Evolutionary conservation across 1,139 yeast species (phyloP), one percentile per base, ranked within the genome.

Genomic region (Kurtzmaniella quercitrusa): DNA sequence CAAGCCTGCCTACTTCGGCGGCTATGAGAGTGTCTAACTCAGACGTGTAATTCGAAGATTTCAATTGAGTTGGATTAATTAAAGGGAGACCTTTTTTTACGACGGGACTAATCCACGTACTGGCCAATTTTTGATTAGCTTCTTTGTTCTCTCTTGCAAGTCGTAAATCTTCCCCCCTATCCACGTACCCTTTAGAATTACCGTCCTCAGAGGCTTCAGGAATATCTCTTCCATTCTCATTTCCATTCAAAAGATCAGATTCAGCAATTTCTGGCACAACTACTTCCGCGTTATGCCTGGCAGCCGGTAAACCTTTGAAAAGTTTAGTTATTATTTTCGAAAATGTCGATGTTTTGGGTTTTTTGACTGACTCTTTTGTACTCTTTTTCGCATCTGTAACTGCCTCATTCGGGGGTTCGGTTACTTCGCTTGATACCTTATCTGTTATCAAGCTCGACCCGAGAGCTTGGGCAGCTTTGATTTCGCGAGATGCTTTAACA

Each of bases 31-130:
- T 30, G 12, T 38, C 39, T 15, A 23, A 20, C 3, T 39, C n/a
- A 11, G 32, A 33, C 6, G 41, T 35, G 18, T 23, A 15, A 9
- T 26, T 14, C 9, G 16, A 18, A 5, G 12, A 14, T 18, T 30
- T 30, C 34, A 30, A 30, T 9, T 5, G 18, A 8, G 17, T 46
- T 0, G 74, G 65, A 14, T 61, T 38, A 0, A 88, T 87, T 9
- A 83, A 62, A 0, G 74, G 70, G n/a, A 83, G 63, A 0, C 66
- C 73, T 38, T 60, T 56, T 48, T 77, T 80, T 0, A 80, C 59
- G 0, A 68, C 84, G 47, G 68, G 75, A 40, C 76, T 54, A 42
- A 78, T 55, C 14, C 60, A 26, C n/a, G 30, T 26, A 14, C 30
- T 26, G n/a, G n/a, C n/a, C 30, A 11, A 5, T 26, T 14, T 9